Conservation (phyloP, 306 rosid species). For the Phaseolus lunatus region DNA sequence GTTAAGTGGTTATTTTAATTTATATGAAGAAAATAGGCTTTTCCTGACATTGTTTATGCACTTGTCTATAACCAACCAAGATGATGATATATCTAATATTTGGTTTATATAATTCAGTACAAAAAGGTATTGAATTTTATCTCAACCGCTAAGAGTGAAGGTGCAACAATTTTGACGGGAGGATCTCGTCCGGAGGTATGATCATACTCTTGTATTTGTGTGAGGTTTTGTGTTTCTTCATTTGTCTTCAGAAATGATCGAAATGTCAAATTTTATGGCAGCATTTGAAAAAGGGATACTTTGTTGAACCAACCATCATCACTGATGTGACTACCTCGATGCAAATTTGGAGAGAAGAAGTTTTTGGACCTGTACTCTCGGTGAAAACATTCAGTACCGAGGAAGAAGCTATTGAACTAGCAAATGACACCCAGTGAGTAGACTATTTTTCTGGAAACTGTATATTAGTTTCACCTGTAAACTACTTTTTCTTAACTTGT, state of each 20-base stretch:
- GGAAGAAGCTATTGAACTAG: conserved; percentile 83
- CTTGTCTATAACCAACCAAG: conserved; percentile 16
- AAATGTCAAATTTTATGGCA: conserved; percentile 44
- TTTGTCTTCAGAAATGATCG: neutral
- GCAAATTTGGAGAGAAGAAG: conserved; percentile 92
- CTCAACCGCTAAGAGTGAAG: conserved; percentile 79
- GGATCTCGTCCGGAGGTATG: conserved; percentile 82
- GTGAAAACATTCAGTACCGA: conserved; percentile 78
- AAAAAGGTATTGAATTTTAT: conserved; percentile 71
- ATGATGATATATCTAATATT: conserved; percentile 44
- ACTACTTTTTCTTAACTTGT: conserved; percentile 8
- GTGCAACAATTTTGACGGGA: conserved; percentile 75
- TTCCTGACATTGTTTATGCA: neutral
- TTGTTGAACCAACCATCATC: conserved; percentile 71
- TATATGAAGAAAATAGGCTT: neutral
- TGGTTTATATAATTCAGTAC: conserved; percentile 56
- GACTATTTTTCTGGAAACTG: conserved; percentile 5
- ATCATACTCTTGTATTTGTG: neutral
- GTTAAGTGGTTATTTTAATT: neutral
- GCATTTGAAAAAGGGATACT: conserved; percentile 81
- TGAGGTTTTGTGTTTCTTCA: neutral
- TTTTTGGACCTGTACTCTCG: conserved; percentile 82
- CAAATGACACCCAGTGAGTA: conserved; percentile 78
- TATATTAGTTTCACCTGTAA: neutral
- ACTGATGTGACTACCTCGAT: conserved; percentile 69